Evolutionary conservation across 768 basidiomycete species (phyloP), one percentile per base, ranked within the genome.

Genomic region (Trametes punicea): DNA sequence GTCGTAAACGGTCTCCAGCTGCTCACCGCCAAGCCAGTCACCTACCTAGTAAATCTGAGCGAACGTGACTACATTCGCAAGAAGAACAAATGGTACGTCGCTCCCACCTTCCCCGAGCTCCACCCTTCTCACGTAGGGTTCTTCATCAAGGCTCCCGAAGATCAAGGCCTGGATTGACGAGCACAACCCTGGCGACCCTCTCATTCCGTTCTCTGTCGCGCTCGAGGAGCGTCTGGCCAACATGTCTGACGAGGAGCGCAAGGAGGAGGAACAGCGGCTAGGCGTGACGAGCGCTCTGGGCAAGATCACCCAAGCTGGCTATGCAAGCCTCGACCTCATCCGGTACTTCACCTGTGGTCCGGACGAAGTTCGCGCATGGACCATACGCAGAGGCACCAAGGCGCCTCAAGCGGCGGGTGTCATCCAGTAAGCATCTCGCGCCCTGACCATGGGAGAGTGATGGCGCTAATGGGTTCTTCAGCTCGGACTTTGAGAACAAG

Each of bases 151-250:
- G 91, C 74, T 98, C 29, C 82, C 94, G 18, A 97, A 96, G 77
- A 98, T 98, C 79, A 98, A 98, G 71, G 89, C 74, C 26, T 99
- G 97, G 97, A 96, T 99, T 67, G 95, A 98, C 74, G 81, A 85
- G 67, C 82, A 98, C 75, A 98, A 97, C 76, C 86, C 96, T 2
- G 97, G 97, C 48, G 97, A 99, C 65, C 83, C 85, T 16, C 81
- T 99, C 59, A 96, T 99, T 62, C 97, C 97, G 11, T 98, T 98
- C 78, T 95, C 93, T 26, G 97, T 99, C 50, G 83, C 95, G 5
- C 77, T 98, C 41, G 97, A 99, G 71, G 93, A 99, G 72, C 87
- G 95, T 36, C 77, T 99, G 8, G 83, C 81, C 11, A 59, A 64
- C 5, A 70, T 93, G 70, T 70, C 80, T 7, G 87, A 92, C 61